A percentile compares a stretch with the other conserved stretches of the same genome.
phyloP scores from a whole-genome alignment of 768 basidiomycete genomes.

The Postia placenta region DNA sequence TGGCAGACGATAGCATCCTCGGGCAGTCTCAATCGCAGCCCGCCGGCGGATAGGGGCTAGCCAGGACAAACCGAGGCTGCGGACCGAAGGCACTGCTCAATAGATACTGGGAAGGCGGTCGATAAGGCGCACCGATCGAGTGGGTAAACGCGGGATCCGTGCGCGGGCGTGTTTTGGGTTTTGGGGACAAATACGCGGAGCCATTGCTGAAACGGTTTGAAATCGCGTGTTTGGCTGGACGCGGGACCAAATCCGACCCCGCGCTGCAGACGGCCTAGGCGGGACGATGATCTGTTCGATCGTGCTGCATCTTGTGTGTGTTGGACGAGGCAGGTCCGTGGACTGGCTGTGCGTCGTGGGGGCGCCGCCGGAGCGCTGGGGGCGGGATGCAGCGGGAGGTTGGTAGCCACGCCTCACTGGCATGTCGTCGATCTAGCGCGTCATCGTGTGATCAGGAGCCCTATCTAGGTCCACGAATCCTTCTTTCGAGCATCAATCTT shows the following conservation, averaged over 20 bases:
- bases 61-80: neutral
- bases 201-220: neutral
- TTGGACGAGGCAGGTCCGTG: neutral
- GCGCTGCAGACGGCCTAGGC: neutral
- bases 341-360: neutral
- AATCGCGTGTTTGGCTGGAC: no score
- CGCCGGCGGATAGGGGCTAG: neutral
- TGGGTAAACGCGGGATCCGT: neutral
- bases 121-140: neutral
- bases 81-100: neutral
- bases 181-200: neutral
- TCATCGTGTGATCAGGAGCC: slow-evolving; percentile 9
- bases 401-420: slow-evolving; percentile 5
- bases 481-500: slow-evolving; percentile 18
- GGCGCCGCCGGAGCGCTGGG: neutral
- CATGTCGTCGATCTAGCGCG: slow-evolving; percentile 4
- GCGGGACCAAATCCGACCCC: neutral
- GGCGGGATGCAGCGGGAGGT: slow-evolving; percentile 2
- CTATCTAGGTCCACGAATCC: slow-evolving; percentile 5
- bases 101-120: neutral
- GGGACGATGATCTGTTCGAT: neutral
- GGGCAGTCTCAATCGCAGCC: neutral
- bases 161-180: neutral
- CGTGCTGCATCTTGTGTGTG: neutral
- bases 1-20: neutral